phyloP scores from a whole-genome alignment of 225 moss, liverwort and hornwort species.

The Marchantia paleacea region DNA sequence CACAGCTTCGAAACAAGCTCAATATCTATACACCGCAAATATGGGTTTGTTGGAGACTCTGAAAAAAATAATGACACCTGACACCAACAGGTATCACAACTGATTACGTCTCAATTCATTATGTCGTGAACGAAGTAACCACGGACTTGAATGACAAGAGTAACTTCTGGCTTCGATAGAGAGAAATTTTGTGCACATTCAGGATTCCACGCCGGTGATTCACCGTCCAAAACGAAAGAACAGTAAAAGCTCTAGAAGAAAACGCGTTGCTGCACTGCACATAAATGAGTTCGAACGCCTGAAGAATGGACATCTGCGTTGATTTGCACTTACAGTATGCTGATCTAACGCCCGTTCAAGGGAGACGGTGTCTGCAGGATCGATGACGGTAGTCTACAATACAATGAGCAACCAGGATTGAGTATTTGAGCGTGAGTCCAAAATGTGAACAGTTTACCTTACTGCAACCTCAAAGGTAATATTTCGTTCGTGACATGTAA shows the following conservation, averaged over 20 bases:
- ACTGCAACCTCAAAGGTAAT: too few species aligned
- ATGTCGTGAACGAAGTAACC: neutral
- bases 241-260: neutral
- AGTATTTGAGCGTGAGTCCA: too few species aligned
- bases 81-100: neutral
- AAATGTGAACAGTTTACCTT: too few species aligned
- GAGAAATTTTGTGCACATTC: too few species aligned
- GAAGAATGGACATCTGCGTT: neutral
- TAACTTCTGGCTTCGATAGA: too few species aligned
- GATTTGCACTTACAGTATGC: slow-evolving; percentile 58
- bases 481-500: too few species aligned
- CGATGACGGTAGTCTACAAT: slow-evolving; percentile 85
- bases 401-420: neutral
- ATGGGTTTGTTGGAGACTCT: slow-evolving; percentile 97
- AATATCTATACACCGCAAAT: slow-evolving; percentile 96
- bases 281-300: neutral
- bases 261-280: neutral
- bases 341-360: slow-evolving; percentile 70
- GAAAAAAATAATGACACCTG: slow-evolving; percentile 99
- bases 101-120: neutral
- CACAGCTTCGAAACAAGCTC: slow-evolving; percentile 85
- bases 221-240: too few species aligned
- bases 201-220: too few species aligned
- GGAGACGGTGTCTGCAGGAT: slow-evolving; percentile 70
- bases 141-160: neutral